phyloP scores from a whole-genome alignment of 495 filamentous ascomycete genomes.

The Neurospora sp. region DNA sequence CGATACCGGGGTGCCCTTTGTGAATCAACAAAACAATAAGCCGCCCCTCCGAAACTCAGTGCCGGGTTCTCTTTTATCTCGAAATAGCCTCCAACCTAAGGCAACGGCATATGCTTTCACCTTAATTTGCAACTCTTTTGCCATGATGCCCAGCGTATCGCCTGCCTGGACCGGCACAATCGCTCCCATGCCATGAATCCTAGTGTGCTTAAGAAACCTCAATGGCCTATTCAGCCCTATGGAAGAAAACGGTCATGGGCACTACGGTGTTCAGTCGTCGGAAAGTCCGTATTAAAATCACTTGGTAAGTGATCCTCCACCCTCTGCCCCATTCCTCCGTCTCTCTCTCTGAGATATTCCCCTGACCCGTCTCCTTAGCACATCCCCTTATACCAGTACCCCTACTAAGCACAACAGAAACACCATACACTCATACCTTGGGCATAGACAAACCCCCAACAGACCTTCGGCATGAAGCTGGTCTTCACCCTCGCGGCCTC shows the following conservation, averaged over 20 bases:
- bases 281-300: neutral
- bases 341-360: neutral
- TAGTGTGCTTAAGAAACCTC: neutral
- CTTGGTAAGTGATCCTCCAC: neutral
- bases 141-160: neutral
- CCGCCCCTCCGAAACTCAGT: neutral
- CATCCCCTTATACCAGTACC: neutral
- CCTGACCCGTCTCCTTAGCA: neutral
- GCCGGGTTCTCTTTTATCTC: neutral
- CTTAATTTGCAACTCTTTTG: neutral
- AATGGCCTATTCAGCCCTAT: neutral
- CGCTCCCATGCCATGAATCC: neutral
- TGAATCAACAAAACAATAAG: neutral
- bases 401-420: neutral
- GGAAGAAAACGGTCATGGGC: neutral
- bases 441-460: neutral
- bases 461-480: neutral
- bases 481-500: neutral
- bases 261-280: neutral
- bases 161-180: neutral
- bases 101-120: neutral
- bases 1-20: neutral
- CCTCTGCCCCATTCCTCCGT: neutral
- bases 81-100: neutral
- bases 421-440: neutral